Evolutionary conservation across 106 monocot genomes (phyloP).

Genomic region (Dactylorhiza incarnata): DNA sequence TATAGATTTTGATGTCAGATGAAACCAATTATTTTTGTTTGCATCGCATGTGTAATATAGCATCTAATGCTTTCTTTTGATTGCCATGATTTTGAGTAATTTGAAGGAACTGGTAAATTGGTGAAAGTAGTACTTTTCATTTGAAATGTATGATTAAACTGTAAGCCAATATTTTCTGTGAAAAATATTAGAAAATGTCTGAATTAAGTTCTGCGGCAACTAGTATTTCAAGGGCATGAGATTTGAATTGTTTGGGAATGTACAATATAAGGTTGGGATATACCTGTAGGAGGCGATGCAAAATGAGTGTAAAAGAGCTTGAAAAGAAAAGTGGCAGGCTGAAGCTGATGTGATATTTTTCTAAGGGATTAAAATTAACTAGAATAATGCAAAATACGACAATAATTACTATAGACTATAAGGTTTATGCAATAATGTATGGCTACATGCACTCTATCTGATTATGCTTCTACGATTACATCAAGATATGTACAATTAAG

Average conservation of each 20-base stretch:
- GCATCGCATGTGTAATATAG: not conserved
- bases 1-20: not conserved
- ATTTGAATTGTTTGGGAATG: not conserved
- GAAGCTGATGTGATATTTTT: not conserved
- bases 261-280: not conserved
- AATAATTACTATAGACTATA: too few species aligned
- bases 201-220: not conserved
- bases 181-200: not conserved
- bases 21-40: not conserved
- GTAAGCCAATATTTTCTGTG: not conserved
- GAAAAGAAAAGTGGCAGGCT: not conserved
- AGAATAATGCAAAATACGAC: not conserved
- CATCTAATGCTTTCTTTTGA: not conserved
- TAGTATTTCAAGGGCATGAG: not conserved
- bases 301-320: not conserved
- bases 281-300: not conserved
- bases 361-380: not conserved
- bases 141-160: not conserved
- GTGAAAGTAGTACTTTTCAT: not conserved
- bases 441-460: too few species aligned
- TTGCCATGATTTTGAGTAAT: not conserved
- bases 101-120: not conserved
- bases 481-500: too few species aligned
- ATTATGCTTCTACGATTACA: too few species aligned
- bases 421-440: too few species aligned